Percentiles rank a stretch among this genome's conserved stretches.
These are phyloP conservation scores for Gliomastix tumulicola DNA, from an alignment of 2,329 filamentous ascomycete species.

Conservation along the genomic window DNA sequence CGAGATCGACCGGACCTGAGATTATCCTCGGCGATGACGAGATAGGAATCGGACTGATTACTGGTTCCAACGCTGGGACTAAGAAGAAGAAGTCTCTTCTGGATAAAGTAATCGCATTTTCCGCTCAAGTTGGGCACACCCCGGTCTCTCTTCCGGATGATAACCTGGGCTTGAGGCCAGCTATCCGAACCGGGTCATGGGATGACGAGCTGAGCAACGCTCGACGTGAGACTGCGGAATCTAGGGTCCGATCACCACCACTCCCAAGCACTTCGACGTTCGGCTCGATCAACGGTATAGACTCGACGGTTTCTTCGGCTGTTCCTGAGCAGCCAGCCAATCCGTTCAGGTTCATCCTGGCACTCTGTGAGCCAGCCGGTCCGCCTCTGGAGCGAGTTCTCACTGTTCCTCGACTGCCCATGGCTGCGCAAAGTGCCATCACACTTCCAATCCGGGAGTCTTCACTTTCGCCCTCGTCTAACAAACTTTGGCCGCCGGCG, in stretches of 20 bases:
- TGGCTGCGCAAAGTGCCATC: too few relatives aligned
- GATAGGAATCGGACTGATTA: background rate
- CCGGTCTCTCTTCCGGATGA: background rate
- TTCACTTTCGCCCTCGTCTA: too few relatives aligned
- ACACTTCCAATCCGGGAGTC: too few relatives aligned
- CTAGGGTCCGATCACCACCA: slow-evolving; percentile 22
- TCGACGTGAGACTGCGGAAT: slow-evolving; percentile 41
- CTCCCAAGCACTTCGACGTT: slow-evolving; percentile 7
- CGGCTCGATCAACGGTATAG: slow-evolving; percentile 26
- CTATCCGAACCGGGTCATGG: slow-evolving; percentile 11
- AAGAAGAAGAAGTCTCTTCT: slow-evolving; percentile 60
- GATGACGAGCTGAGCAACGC: slow-evolving; percentile 42
- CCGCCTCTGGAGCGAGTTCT: slow-evolving; percentile 56
- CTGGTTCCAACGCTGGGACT: slow-evolving; percentile 23
- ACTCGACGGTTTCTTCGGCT: slow-evolving; percentile 48
- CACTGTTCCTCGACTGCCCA: slow-evolving; percentile 60
- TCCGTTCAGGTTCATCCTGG: slow-evolving; percentile 69
- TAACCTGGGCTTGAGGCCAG: background rate
- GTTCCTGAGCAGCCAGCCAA: slow-evolving; percentile 50
- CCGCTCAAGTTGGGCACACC: too few relatives aligned
- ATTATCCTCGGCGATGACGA: slow-evolving; percentile 10
- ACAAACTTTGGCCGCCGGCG: too few relatives aligned
- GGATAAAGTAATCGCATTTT: too few relatives aligned
- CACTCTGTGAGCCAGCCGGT: slow-evolving; percentile 51
- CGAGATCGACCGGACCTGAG: slow-evolving; percentile 16